Base-by-base conservation (phyloP, 192 early-diverging fungal genomes). In the Fimicolochytrium jonesii region DNA sequence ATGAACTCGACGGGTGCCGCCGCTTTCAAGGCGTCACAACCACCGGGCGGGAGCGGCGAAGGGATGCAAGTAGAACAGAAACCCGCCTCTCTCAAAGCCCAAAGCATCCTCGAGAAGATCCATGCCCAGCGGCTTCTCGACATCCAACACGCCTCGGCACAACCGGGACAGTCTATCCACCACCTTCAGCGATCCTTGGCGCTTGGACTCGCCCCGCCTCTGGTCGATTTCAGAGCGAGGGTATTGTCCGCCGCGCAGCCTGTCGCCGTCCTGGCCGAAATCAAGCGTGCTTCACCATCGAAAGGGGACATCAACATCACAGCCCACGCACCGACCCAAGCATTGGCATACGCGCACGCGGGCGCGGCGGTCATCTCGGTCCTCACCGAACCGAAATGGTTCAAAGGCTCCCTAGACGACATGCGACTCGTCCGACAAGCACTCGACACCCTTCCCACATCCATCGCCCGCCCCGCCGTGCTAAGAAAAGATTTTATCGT, bases 321-420 rank as follows among this genome's bases (percentile, higher is more conserved):
- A 3, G 93, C 87, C 4, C 89, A 96, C 66, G 93, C 97, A 0
- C 88, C 92, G 10, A 83, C 87, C 31, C 92, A 94, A 59, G 93
- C 90, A 1, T 61, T 94, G 11, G 68, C 66, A 34, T 99, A 99
- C 66, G 92, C 94, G 0, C 73, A 76, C 6, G 93, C 91, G 2
- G 93, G 94, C 20, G 97, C 95, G 0, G 84, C 90, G 18, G 91
- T 87, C 1, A 95, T 99, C 57, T 96, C 93, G 52, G 97, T 99
- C 7, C 75, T 99, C 75, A 99, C 97, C 2, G 97, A 99, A 74
- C 90, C 93, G 39, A 94, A 86, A 34, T 99, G 97, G 97, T 99
- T 99, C 80, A 94, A 95, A 75, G 97, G 97, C 29, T 77, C 80
- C 17, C 72, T 99, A 11, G 88, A 90, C 58, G 97, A 99, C 59